Evolutionary conservation across 768 basidiomycete genomes (phyloP).

Genomic region (Tricholoma furcatifolium): DNA sequence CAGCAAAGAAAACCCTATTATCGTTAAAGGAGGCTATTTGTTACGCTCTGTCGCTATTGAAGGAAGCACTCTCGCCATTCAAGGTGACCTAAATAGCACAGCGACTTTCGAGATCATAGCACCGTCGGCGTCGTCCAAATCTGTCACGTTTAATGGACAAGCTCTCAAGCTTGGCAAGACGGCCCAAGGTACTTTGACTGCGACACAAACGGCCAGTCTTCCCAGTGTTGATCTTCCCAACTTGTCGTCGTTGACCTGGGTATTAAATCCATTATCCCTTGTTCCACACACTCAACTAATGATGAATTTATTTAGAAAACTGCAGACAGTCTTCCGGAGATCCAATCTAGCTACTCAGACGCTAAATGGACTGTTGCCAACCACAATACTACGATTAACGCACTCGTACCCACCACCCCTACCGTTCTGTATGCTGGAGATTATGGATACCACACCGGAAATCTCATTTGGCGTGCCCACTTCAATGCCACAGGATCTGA

Average conservation of each 20-base stretch:
- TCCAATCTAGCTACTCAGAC: slow-evolving; percentile 38
- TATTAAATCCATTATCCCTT: slow-evolving; percentile 15
- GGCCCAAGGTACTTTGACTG: slow-evolving; percentile 39
- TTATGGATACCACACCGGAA: slow-evolving; percentile 52
- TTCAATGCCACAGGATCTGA: slow-evolving; percentile 47
- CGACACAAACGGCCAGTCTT: slow-evolving; percentile 27
- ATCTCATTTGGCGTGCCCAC: slow-evolving; percentile 51
- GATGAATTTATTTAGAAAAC: slow-evolving; percentile 30
- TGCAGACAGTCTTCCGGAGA: slow-evolving; percentile 43
- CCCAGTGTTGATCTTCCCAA: slow-evolving; percentile 35
- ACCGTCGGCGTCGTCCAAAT: slow-evolving; percentile 35
- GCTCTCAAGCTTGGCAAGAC: slow-evolving; percentile 33
- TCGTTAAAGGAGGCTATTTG: slow-evolving; percentile 49
- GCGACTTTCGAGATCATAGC: slow-evolving; percentile 47
- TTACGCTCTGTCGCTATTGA: slow-evolving; percentile 37
- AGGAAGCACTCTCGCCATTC: slow-evolving; percentile 37
- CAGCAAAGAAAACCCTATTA: slow-evolving; percentile 40
- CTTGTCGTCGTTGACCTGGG: slow-evolving; percentile 35
- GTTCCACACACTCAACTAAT: background rate
- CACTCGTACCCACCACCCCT: slow-evolving; percentile 33
- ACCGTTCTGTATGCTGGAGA: slow-evolving; percentile 47
- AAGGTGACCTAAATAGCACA: slow-evolving; percentile 44
- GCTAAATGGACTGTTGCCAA: slow-evolving; percentile 41
- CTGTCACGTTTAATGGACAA: slow-evolving; percentile 43
- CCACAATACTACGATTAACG: slow-evolving; percentile 41